Evolutionary conservation across 2,329 filamentous ascomycete genomes (phyloP), one percentile per base, ranked within the genome.

Genomic region (Botrytis medusae): DNA sequence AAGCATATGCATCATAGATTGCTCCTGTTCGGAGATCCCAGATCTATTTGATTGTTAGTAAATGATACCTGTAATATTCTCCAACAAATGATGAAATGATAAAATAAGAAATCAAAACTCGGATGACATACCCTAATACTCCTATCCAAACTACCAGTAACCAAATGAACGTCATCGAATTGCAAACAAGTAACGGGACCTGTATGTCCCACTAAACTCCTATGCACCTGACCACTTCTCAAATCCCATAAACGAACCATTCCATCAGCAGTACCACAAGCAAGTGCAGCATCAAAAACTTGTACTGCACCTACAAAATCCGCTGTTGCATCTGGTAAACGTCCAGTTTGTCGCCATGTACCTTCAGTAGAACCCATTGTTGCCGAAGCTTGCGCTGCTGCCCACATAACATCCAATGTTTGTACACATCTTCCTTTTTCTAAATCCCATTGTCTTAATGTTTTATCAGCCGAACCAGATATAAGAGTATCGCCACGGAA

Each of bases 211-310:
- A 99, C 95, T 9, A 99, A 86, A 82, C 94, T 98, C 73, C 96
- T 89, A 83, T 98, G 95, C n/a, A 99, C 96, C 83, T 98, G 95
- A 2, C 96, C 96, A 81, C 94, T 97, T 76, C 96, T 89, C 78
- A 99, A 84, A 90, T 99, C 96, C 96, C 96, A 99, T 48, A 99
- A 84, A 74, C 96, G 88, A 59, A 99, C 95, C 93, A 98, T 97
- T 60, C 96, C 96, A 81, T 99, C 96, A 0, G 96, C 96, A 20
- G 96, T 99, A 78, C 96, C 96, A 81, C 96, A 98, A 16, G 96
- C 96, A 75, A 99, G 86, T 20, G 96, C 96, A 22, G 95, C 93
- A 82, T 99, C 95, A 80, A 98, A 99, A 59, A 97, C 95, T 82
- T 99, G 96, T 74, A 99, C 81, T 8, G 96, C 93, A 40, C 96